Conservation (phyloP, 345 rosid species). For the Linum trigynum region DNA sequence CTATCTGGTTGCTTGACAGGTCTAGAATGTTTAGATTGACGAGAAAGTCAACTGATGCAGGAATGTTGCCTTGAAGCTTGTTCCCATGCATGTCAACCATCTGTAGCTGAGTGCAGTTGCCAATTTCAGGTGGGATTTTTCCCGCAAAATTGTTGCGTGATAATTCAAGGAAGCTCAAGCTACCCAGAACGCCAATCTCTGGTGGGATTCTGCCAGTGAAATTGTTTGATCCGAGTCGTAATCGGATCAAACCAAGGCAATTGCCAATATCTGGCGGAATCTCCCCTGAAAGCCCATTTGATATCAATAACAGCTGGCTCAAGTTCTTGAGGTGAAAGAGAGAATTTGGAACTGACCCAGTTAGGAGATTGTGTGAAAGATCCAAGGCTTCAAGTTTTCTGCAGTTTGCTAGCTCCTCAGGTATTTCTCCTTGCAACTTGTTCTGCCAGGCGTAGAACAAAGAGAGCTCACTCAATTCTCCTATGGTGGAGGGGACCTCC, state of each 20-base stretch:
- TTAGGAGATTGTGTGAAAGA: slow-evolving; percentile 51
- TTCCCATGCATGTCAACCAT: slow-evolving; percentile 51
- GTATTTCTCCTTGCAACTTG: slow-evolving; percentile 50
- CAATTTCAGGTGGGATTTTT: slow-evolving; percentile 42
- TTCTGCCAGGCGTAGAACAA: slow-evolving; percentile 66
- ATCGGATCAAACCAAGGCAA: slow-evolving; percentile 45
- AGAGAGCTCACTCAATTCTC: slow-evolving; percentile 44
- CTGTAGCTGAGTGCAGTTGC: slow-evolving; percentile 48
- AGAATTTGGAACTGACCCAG: slow-evolving; percentile 47
- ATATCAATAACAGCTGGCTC: slow-evolving; percentile 45
- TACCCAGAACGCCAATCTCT: slow-evolving; percentile 35
- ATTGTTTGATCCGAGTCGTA: slow-evolving; percentile 48
- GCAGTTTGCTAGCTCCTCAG: slow-evolving; percentile 43
- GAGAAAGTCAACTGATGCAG: slow-evolving; percentile 40
- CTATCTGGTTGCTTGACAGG: slow-evolving; percentile 39
- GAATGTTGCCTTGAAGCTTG: slow-evolving; percentile 39
- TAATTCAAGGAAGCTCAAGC: slow-evolving; percentile 55
- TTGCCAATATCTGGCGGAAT: slow-evolving; percentile 47
- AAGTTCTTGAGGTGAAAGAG: slow-evolving; percentile 51
- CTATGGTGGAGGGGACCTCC: slow-evolving; percentile 43
- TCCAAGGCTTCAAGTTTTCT: slow-evolving; percentile 53
- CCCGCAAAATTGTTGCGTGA: slow-evolving; percentile 46
- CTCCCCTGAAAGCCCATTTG: slow-evolving; percentile 48
- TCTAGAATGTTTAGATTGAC: slow-evolving; percentile 43
- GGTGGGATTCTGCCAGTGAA: slow-evolving; percentile 43